Conservation (phyloP, 2,329 filamentous ascomycete species). For the Apiospora marii region DNA sequence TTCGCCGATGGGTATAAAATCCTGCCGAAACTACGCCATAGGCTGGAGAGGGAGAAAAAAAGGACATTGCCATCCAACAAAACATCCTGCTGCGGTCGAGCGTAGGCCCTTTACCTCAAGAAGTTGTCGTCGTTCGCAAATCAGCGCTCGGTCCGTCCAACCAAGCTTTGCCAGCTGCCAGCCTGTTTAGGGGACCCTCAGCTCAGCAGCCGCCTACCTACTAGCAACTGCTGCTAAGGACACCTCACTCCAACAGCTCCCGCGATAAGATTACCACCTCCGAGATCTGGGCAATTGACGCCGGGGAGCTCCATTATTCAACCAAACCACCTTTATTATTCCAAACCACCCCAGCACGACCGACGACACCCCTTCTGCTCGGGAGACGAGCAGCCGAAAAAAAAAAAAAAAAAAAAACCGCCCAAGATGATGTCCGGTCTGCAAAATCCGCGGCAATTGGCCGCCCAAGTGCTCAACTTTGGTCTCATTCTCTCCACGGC, state of each 20-base stretch:
- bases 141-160: not conserved
- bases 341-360: not conserved
- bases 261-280: not conserved
- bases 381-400: constrained; percentile 23
- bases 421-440: constrained; percentile 72
- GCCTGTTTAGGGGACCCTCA: not conserved
- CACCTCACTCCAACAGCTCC: constrained; percentile 13
- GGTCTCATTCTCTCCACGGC: constrained; percentile 88
- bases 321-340: not conserved
- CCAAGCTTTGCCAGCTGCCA: constrained; percentile 2
- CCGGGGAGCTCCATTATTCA: constrained; percentile 11
- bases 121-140: not conserved
- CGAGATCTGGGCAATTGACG: constrained; percentile 12
- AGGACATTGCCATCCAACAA: too few species aligned
- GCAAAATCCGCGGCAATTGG: constrained; percentile 79
- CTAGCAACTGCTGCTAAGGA: constrained; percentile 18
- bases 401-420: not conserved
- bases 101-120: too few species aligned
- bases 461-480: constrained; percentile 87
- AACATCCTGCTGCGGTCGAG: too few species aligned
- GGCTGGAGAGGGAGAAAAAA: too few species aligned
- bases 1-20: too few species aligned
- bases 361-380: constrained; percentile 25
- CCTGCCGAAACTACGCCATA: too few species aligned
- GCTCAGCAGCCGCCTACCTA: not conserved